Conservation (phyloP, 2,329 filamentous ascomycete species). For the Sporothrix luriei region DNA sequence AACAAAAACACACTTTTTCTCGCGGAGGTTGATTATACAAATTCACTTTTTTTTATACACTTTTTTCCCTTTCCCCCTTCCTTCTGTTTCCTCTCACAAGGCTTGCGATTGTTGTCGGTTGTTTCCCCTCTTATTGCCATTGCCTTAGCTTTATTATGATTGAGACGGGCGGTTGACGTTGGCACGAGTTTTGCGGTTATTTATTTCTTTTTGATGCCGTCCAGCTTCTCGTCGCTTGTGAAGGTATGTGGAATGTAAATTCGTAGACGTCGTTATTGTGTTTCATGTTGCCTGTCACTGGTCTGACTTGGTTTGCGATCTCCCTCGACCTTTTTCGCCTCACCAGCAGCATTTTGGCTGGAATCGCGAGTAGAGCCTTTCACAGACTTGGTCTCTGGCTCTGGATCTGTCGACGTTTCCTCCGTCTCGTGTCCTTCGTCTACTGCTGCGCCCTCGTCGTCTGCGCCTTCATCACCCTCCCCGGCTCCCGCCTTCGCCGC, state of each 20-base stretch:
- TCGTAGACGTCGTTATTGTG: not conserved
- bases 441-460: not conserved
- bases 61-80: too few relatives aligned
- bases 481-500: conserved; percentile 30
- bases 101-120: not conserved
- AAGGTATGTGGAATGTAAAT: not conserved
- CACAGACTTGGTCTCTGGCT: too few relatives aligned
- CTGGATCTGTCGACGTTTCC: too few relatives aligned
- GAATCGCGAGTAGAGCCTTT: too few relatives aligned
- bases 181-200: conserved; percentile 32
- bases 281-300: not conserved
- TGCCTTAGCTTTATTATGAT: conserved; percentile 40
- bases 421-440: not conserved
- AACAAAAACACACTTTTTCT: conserved; percentile 30
- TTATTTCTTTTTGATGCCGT: conserved; percentile 26
- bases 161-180: conserved; percentile 33
- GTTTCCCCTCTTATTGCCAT: not conserved
- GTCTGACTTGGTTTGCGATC: not conserved
- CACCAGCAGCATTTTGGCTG: not conserved
- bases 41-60: conserved; percentile 51
- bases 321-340: not conserved
- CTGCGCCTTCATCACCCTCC: conserved; percentile 17
- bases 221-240: conserved; percentile 14
- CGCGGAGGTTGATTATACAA: conserved; percentile 59
- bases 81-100: conserved; percentile 42